phyloP scores from a whole-genome alignment of 2,329 filamentous ascomycete species.

The Epichloe baconii region DNA sequence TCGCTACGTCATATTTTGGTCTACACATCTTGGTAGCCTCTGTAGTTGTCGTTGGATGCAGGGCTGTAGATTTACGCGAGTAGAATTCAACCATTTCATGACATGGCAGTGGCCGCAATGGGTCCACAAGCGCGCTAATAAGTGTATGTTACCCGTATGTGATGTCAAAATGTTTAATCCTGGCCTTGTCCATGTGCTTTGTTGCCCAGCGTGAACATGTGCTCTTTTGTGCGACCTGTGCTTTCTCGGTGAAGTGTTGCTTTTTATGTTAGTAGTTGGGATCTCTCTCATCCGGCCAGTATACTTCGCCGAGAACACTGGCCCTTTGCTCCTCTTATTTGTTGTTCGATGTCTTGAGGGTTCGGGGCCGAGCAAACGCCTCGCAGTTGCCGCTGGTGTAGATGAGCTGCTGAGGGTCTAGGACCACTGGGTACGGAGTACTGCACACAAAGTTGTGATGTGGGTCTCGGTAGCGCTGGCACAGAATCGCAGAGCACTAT shows the following conservation, averaged over 20 bases:
- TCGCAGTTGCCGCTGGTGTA: neutral
- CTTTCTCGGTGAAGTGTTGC: neutral
- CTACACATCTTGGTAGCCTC: constrained; percentile 11
- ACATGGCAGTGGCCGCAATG: neutral
- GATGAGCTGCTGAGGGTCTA: too few relatives aligned
- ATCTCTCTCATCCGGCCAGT: neutral
- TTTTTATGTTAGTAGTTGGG: neutral
- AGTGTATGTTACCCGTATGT: too few relatives aligned
- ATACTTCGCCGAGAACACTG: neutral
- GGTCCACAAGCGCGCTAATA: neutral
- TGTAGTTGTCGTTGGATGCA: neutral
- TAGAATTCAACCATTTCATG: neutral
- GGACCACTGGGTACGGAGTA: too few relatives aligned
- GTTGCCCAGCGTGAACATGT: neutral
- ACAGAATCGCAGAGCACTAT: too few relatives aligned
- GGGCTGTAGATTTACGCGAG: neutral
- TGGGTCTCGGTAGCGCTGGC: too few relatives aligned
- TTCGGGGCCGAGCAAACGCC: neutral
- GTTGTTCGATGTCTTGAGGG: neutral
- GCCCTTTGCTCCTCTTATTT: neutral
- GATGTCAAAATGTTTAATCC: neutral
- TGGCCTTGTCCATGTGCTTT: neutral
- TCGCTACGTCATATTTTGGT: constrained; percentile 6
- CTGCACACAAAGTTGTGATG: too few relatives aligned
- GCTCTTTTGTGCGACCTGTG: neutral